Evolutionary conservation across 768 basidiomycete species (phyloP), one percentile per base, ranked within the genome.

Genomic region (Trametes cubensis): DNA sequence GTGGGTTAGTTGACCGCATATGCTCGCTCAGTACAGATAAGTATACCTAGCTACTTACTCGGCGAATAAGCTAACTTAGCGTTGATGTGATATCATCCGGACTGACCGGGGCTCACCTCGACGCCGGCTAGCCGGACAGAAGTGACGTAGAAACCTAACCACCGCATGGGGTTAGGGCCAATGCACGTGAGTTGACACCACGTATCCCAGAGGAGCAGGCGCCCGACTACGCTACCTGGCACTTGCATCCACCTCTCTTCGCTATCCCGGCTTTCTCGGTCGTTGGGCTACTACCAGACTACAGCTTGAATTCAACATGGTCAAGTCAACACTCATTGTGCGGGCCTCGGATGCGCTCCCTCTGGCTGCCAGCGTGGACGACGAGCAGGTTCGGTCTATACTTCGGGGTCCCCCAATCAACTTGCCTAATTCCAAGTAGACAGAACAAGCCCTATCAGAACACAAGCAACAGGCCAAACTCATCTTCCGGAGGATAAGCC

Each of bases 381-480:
- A 98, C 71, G 96, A 98, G 74, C 88, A 93, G 82, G 96, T 95
- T 40, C 62, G 81, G 21, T 23, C 41, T 20, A 38, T 21, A 38
- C 1, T 6, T 10, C 25, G 13, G 0, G 23, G n/a, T 25, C 23
- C 34, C 42, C 61, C 48, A 50, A 52, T 28, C 39, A 38, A 21
- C 44, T 51, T 64, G 34, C 11, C 61, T 72, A 55, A 66, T 61
- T 20, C 28, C 44, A 52, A 60, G 44, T 40, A 98, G 96, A 97
- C 94, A 66, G 95, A 98, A 75, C 89, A 91, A 72, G 83, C 89
- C 58, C 79, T 99, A 42, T 93, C 95, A 72, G 97, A 98, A 76
- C 94, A 98, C 81, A 99, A 99, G 74, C 96, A 98, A 68, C 96
- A 99, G 74, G 87, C 95, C 34, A 99, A 99, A 75, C 83, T 99